These are phyloP conservation scores for Trichoderma semiorbis DNA, from an alignment of 2,329 filamentous ascomycete genomes.

Conservation along the genomic window DNA sequence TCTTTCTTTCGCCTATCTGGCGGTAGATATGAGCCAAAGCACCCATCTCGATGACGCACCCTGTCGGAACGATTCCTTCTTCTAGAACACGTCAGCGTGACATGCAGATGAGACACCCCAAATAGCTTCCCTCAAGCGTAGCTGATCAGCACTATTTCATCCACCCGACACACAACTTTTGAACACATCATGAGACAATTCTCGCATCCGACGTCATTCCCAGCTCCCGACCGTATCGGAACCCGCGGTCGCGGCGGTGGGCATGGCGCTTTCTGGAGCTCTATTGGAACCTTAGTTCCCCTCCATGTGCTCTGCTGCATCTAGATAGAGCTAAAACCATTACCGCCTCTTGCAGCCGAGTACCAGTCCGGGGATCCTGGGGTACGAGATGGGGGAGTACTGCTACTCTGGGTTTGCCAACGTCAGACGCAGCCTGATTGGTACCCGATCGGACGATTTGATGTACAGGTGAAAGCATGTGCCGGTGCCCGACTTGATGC, in stretches of 20 bases:
- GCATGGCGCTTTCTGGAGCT: background rate
- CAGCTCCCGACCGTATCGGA: background rate
- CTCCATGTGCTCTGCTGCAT: background rate
- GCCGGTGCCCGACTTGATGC: background rate
- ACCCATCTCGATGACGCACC: background rate
- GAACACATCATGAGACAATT: slow-evolving; percentile 5
- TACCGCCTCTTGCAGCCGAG: background rate
- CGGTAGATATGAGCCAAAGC: background rate
- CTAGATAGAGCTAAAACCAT: background rate
- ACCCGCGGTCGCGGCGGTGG: slow-evolving; percentile 4
- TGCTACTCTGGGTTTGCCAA: background rate
- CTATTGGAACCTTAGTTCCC: background rate
- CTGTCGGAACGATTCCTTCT: background rate
- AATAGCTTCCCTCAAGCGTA: background rate
- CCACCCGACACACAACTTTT: background rate
- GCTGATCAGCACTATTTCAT: background rate
- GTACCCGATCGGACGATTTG: background rate
- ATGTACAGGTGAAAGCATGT: background rate
- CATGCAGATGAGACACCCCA: background rate
- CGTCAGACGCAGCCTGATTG: background rate
- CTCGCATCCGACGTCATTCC: background rate
- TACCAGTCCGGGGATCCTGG: background rate
- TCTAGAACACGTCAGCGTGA: background rate
- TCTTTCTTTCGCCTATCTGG: background rate
- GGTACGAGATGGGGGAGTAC: slow-evolving; percentile 1